Base-by-base conservation (phyloP, 169 alveolate genomes). In the Sarcocystis neurona region DNA sequence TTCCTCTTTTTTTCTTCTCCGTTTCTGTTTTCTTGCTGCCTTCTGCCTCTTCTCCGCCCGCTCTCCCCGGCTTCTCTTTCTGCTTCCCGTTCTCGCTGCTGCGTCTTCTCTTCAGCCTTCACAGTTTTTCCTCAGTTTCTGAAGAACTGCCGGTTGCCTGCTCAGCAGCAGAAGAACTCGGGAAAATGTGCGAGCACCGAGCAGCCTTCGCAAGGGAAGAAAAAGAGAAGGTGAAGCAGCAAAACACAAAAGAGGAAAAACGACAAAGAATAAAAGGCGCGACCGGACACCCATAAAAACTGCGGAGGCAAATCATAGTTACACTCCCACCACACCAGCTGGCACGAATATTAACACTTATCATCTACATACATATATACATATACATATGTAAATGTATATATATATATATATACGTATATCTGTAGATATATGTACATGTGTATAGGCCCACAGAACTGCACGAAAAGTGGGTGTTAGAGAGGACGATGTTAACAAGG, bases 301-400 rank as follows among this genome's bases (percentile, higher is more conserved):
- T 23, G 66, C 12, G 23, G 30, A 53, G 12, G 66, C 66, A 53
- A 53, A 23, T 15, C 23, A 23, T 12, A 53, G 30, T 53, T 53
- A 23, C 66, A 53, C 66, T 53, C 30, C 23, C 12, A 15, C 30
- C 12, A 15, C 66, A 23, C 23, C 66, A 23, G 30, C 30, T 53
- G 66, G 66, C 66, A 53, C 23, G 66, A 15, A 12, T 12, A 53
- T 15, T 53, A 23, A 53, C 12, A 12, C 23, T 53, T 53, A 53
- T 53, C 66, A 23, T 53, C 66, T 60, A 92, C 91, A 89, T 95
- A 96, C 86, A 95, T n/a, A 72, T 30, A 72, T 72, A 23, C 30
- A 77, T 77, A 12, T 43, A 2, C 68, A 0, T 46, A 53, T 12
- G 20, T 53, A 20, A n/a, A n/a, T n/a, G n/a, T n/a, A n/a, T n/a